Percentiles rank a stretch among this genome's conserved stretches.
These are phyloP conservation scores for Sphaerostilbella broomeana DNA, from an alignment of 2,329 filamentous ascomycete genomes.

Conservation along the genomic window DNA sequence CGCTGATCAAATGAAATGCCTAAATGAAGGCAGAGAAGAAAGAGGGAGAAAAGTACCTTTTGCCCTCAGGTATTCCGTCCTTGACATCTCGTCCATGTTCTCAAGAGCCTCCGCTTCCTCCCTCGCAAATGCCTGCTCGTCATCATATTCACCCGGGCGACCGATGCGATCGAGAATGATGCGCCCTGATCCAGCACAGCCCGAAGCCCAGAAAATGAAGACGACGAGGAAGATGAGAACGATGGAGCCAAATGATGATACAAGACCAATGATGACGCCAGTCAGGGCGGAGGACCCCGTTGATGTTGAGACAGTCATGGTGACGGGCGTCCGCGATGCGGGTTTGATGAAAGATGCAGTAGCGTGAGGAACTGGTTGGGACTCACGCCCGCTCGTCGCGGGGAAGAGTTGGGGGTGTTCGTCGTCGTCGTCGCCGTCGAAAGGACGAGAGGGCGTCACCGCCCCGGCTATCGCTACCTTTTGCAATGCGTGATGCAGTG, in stretches of 20 bases:
- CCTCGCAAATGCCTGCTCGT: constrained; percentile 87
- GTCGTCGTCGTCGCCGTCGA: not conserved
- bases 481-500: constrained; percentile 2
- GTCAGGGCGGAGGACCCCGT: constrained; percentile 50
- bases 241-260: constrained; percentile 90
- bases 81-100: constrained; percentile 87
- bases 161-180: constrained; percentile 92
- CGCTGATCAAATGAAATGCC: no score
- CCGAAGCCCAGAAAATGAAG: constrained; percentile 81
- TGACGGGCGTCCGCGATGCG: constrained; percentile 14
- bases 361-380: not conserved
- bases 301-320: constrained; percentile 29
- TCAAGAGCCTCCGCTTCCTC: constrained; percentile 95
- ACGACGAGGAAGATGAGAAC: constrained; percentile 76
- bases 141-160: constrained; percentile 91
- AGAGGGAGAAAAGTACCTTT: constrained; percentile 61
- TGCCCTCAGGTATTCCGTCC: constrained; percentile 85
- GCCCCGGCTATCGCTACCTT: constrained; percentile 11
- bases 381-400: not conserved
- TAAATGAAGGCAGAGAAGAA: constrained; percentile 8
- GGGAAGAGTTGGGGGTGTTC: not conserved
- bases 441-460: constrained; percentile 11
- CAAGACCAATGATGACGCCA: constrained; percentile 88
- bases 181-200: constrained; percentile 66
- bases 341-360: not conserved